Base-by-base conservation (phyloP, 2,329 filamentous ascomycete species). In the Ramularia collo-cygni region DNA sequence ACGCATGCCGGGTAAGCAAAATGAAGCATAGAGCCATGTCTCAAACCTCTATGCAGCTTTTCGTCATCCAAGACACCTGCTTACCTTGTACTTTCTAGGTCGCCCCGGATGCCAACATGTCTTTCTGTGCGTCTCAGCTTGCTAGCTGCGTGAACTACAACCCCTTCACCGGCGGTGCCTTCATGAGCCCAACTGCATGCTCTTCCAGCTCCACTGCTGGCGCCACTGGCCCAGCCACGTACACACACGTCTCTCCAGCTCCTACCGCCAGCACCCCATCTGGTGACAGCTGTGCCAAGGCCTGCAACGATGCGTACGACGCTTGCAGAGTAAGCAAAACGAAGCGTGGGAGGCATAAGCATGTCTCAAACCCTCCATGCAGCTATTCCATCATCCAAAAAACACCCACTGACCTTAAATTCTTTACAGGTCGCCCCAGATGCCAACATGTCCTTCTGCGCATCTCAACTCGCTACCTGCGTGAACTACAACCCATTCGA, bases 371-470 rank as follows among this genome's bases (percentile, higher is more conserved):
- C n/a, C n/a, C n/a, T n/a, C n/a, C n/a, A n/a, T n/a, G n/a, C n/a
- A n/a, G n/a, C n/a, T n/a, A n/a, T n/a, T n/a, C n/a, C n/a, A n/a
- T n/a, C n/a, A n/a, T n/a, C n/a, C n/a, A n/a, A n/a, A n/a, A n/a
- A n/a, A n/a, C n/a, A n/a, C n/a, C n/a, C n/a, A n/a, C n/a, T n/a
- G n/a, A n/a, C n/a, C n/a, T n/a, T n/a, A n/a, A n/a, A n/a, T n/a
- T n/a, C n/a, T n/a, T n/a, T n/a, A n/a, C 32, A 17, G 6, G 2
- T 21, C 32, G 32, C 32, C 3, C 32, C 32, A 8, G 32, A 35
- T 17, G 32, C 32, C 16, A 35, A 35, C 32, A 19, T 35, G 16
- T 35, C 32, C 32, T 18, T 24, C 19, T 35, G 32, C 15, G 32
- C 32, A 13, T 19, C 16, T 3, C 15, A 35, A 18, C 19, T 19